Evolutionary conservation across 2,329 filamentous ascomycete species (phyloP).

Genomic region (Gnomoniopsis smithogilvyi): DNA sequence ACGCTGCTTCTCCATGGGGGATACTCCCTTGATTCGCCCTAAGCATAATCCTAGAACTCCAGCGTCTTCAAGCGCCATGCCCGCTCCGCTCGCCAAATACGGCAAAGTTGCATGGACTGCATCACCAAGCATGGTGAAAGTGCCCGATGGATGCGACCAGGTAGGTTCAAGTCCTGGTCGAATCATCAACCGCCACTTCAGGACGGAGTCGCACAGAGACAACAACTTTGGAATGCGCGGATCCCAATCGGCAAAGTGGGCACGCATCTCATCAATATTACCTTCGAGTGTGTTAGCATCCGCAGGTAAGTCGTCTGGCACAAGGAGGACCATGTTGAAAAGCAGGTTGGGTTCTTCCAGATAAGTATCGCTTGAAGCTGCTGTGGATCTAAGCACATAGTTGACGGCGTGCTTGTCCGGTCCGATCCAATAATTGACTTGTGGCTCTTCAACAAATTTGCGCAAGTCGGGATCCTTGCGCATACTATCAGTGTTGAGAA

Average conservation of each 20-base stretch:
- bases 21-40: conserved; percentile 39
- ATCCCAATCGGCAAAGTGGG: conserved; percentile 56
- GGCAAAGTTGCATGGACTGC: conserved; percentile 63
- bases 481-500: conserved; percentile 43
- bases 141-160: conserved; percentile 54
- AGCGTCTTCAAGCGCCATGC: conserved; percentile 60
- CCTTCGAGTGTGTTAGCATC: conserved; percentile 41
- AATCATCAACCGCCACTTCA: conserved; percentile 60
- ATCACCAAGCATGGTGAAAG: conserved; percentile 60
- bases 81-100: conserved; percentile 54
- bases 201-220: conserved; percentile 52
- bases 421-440: conserved; percentile 51
- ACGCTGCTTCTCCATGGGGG: conserved; percentile 29
- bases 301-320: conserved; percentile 46
- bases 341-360: conserved; percentile 31
- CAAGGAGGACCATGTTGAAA: conserved; percentile 49
- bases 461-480: conserved; percentile 42
- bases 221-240: conserved; percentile 54
- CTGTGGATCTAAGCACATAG: conserved; percentile 40
- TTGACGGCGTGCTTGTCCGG: conserved; percentile 51
- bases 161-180: conserved; percentile 44
- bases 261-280: conserved; percentile 45
- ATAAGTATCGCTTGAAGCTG: conserved; percentile 1
- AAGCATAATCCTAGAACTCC: conserved; percentile 56
- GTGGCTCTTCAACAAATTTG: conserved; percentile 41